Evolutionary conservation across 331 rosid species (phyloP).

Genomic region (Quercus phellos): DNA sequence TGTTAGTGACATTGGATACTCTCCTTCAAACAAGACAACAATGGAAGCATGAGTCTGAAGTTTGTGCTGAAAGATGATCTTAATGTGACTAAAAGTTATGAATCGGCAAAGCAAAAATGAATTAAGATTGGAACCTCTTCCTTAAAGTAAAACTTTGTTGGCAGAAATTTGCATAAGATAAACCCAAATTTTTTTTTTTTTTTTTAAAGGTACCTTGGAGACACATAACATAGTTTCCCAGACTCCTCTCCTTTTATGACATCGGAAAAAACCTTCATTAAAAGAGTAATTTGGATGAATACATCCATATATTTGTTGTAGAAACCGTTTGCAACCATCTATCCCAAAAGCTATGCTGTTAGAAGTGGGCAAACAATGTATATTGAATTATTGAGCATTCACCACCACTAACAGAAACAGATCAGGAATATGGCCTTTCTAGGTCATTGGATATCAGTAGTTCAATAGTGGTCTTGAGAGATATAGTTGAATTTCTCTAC

Average conservation of each 20-base stretch:
- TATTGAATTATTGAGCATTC: background rate
- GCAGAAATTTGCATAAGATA: background rate
- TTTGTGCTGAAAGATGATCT: background rate
- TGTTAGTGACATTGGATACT: background rate
- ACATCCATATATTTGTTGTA: background rate
- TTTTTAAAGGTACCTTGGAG: background rate
- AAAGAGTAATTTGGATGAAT: too few relatives aligned
- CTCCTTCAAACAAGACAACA: background rate
- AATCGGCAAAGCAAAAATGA: background rate
- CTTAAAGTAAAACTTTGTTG: background rate
- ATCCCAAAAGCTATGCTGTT: background rate
- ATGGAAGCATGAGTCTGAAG: background rate
- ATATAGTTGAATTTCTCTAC: background rate
- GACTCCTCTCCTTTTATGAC: background rate
- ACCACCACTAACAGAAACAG: background rate
- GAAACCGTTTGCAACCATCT: background rate
- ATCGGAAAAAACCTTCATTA: too few relatives aligned
- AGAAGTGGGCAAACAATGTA: background rate
- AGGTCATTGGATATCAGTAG: background rate
- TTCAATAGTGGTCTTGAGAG: background rate
- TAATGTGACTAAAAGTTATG: background rate
- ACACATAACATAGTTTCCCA: background rate
- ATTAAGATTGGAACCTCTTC: background rate
- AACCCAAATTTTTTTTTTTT: background rate
- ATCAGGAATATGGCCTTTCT: background rate